Base-by-base conservation (phyloP, 352 stramenopile species). In the Proteromonas lacertae region DNA sequence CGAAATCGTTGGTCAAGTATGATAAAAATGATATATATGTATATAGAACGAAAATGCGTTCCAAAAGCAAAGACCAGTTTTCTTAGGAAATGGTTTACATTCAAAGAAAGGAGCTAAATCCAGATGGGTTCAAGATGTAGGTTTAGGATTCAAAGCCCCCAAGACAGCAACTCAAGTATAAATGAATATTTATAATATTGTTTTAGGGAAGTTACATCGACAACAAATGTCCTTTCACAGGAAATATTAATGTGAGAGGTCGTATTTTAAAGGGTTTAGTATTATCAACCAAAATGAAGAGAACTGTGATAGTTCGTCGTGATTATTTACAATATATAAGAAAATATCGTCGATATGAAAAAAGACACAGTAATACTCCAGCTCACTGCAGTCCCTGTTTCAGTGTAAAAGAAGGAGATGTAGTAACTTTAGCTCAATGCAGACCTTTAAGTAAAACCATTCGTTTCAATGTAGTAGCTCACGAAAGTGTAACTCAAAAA, bases 161-260 rank as follows among this genome's bases (percentile, higher is more conserved):
- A 88, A 88, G 59, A 51, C 60, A 28, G 82, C 78, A 46, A 87
- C 70, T n/a, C n/a, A n/a, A n/a, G n/a, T n/a, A n/a, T n/a, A n/a
- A n/a, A n/a, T n/a, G n/a, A n/a, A n/a, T n/a, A n/a, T n/a, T n/a
- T n/a, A n/a, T n/a, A n/a, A n/a, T n/a, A n/a, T n/a, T n/a, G n/a
- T n/a, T n/a, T 40, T 57, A 78, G 44, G 80, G 77, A 50, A 84
- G 65, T 52, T 97, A 93, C 60, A 71, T 95, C 29, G 82, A 97
- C 73, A 95, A 95, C 68, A 97, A 97, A 70, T 97, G 82, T 64
- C 86, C 86, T 41, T 97, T 96, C 69, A 96, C 83, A 26, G 79
- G 80, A 56, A 82, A 95, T 61, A 83, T 98, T 36, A 91, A 80
- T 53, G 96, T 96, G 61, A 79, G 80, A 61, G 83, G 81, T 57